Evolutionary conservation across 306 rosid species (phyloP), one percentile per base, ranked within the genome.

Genomic region (Prunus salicina): DNA sequence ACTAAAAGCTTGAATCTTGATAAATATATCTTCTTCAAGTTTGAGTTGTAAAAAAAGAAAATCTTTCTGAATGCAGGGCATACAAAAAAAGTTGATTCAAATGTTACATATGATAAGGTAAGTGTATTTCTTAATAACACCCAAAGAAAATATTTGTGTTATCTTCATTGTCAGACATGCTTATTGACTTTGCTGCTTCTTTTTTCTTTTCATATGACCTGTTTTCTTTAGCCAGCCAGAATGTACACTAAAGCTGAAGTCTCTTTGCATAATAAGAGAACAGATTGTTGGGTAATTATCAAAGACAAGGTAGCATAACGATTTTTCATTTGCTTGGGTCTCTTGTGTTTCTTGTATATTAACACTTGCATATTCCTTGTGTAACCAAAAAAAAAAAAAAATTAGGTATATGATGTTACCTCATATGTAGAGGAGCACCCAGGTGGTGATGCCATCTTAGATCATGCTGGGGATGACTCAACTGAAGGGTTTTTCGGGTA

Each of bases 391-490:
- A 43, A 66, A 64, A 46, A 50, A 57, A 28, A 72, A 64, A 41
- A 28, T 52, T 67, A 94, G 98, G 98, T 95, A 34, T 95, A 86
- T 72, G 97, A 95, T 80, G 91, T 95, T 55, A 92, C 97, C 76
- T 78, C 98, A 30, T 92, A 95, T 46, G 97, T 95, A 58, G 98
- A 95, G 77, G 98, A 90, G 82, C 98, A 95, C 84, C 98, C 98
- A 3, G 98, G 98, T 65, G 98, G 98, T 60, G 98, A 95, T 83
- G 96, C 98, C 80, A 95, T 95, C 83, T 83, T 92, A 67, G 79
- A 88, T 55, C 97, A 95, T 77, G 97, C 98, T 10, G 98, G 98
- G 76, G 96, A 84, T 77, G 96, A 91, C 82, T 85, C 98, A 78
- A 93, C 96, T 22, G 87, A 86, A 84, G 96, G 98, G 53, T 93